Evolutionary conservation across 768 basidiomycete genomes (phyloP), one percentile per base, ranked within the genome.

Genomic region (Trametes punicea): DNA sequence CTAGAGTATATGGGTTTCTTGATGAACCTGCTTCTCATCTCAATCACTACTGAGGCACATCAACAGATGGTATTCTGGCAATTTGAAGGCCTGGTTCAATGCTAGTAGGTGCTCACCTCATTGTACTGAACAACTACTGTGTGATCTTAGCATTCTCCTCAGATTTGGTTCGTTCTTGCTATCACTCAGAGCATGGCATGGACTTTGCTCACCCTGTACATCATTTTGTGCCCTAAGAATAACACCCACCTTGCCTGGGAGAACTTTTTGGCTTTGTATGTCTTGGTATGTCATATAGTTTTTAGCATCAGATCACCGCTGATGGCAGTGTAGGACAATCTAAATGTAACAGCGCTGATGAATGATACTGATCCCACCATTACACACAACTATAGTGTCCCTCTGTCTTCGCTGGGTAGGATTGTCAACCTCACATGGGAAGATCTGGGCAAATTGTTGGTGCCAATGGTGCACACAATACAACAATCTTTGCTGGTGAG

Each of bases 1-100:
- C 77, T 0, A 82, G 83, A 9, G 79, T 81, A 15, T 81, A 79
- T 62, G 84, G 85, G 7, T 87, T 87, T 74, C 67, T 87, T n/a
- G 72, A 78, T 83, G 1, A 68, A 75, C 44, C 67, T 86, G 11
- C 70, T 87, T 16, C 64, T 79, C 8, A 79, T 85, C 64, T 73
- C 77, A 6, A 83, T 88, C 62, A 73, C 81, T 0, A 83, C 80
- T 11, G 84, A 87, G 69, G 78, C 79, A n/a, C 71, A 85, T 8
- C 85, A 88, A 68, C 81, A 87, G 71, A 78, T 84, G 77, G 73
- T 78, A 42, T 84, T 87, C 75, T 66, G 85, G 4, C 83, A 86
- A 68, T 77, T 84, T 44, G 74, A 80, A 47, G 83, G 82, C 0
- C 64, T 78, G n/a, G 81, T 81, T 82, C 83, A 0, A 81, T 83